Base-by-base conservation (phyloP, 345 rosid genomes). In the Eucalyptus sp. region DNA sequence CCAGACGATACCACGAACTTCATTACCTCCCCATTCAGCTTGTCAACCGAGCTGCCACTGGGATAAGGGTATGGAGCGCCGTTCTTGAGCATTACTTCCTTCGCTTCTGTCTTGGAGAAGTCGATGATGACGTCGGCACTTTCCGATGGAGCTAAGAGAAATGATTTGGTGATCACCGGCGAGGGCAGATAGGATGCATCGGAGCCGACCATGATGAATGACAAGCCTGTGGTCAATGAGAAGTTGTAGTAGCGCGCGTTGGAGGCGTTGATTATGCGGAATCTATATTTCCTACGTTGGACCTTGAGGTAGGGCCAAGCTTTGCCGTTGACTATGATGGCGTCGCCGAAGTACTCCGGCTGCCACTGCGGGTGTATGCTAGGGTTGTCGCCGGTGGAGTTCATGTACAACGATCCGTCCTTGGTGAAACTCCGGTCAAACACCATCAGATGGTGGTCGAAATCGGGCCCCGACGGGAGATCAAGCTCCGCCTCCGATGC, bases 331-430 rank as follows among this genome's bases (percentile, higher is more conserved):
- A 90, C 90, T 6, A 86, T 10, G 50, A 88, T 86, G 50, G 88
- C 90, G 17, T 86, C 89, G 13, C 88, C 88, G 18, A 86, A 89
- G 80, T 89, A 89, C 25, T 64, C 88, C 6, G 88, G 88, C 37
- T 66, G 88, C 88, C 90, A 86, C 52, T 89, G 88, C 24, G 50
- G 88, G 17, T 90, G 89, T 22, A 90, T 66, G 71, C 46, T 51
- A 29, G 91, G 89, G 54, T 50, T 86, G 85, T 79, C 48, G 17
- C 90, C 89, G n/a, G 91, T 90, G 52, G 79, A 62, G 79, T 90
- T 90, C 89, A 90, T 88, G 91, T 86, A 88, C 37, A 90, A 11
- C 27, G 91, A 90, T 43, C 91, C 90, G 27, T 90, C 90, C 17
- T 11, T 84, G 86, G 84, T 41, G 41, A 90, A 90, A 86, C 86